These are phyloP conservation scores for Saururus chinensis DNA, from an alignment of 164 flowering plant species.

Conservation along the genomic window DNA sequence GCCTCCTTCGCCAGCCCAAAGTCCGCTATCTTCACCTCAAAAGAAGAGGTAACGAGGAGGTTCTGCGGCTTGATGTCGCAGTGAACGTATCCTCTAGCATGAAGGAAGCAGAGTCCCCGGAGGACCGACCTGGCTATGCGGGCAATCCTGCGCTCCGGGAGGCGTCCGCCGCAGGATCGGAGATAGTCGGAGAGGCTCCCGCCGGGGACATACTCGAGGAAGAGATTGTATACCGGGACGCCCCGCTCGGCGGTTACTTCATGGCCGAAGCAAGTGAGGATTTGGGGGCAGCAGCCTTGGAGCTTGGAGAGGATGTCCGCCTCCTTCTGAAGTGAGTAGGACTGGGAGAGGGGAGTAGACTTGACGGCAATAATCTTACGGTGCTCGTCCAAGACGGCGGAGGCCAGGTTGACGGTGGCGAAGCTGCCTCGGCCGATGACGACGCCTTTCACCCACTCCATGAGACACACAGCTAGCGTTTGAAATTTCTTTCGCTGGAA, in stretches of 20 bases:
- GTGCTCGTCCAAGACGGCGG: slow-evolving; percentile 1
- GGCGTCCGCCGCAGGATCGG: slow-evolving; percentile 18
- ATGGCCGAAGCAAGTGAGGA: slow-evolving; percentile 42
- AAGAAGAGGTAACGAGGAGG: slow-evolving; percentile 22
- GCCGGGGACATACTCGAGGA: slow-evolving; percentile 47
- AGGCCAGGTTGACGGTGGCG: slow-evolving; percentile 35
- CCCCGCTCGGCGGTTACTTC: slow-evolving; percentile 28
- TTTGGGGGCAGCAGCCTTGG: slow-evolving; percentile 21
- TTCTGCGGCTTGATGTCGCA: slow-evolving; percentile 73
- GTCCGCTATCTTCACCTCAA: slow-evolving; percentile 52
- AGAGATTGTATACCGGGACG: slow-evolving; percentile 28
- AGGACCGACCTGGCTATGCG: slow-evolving; percentile 32
- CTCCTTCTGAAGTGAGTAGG: slow-evolving; percentile 35
- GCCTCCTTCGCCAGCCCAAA: slow-evolving; percentile 60
- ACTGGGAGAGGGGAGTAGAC: slow-evolving; percentile 16
- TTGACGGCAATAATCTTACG: slow-evolving; percentile 44
- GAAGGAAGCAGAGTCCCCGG: slow-evolving; percentile 35
- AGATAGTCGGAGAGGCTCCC: slow-evolving; percentile 45
- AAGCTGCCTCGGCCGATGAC: slow-evolving; percentile 53
- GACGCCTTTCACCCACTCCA: slow-evolving; percentile 60
- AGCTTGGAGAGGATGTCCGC: slow-evolving; percentile 25
- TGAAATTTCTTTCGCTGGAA: not conserved
- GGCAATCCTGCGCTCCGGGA: slow-evolving; percentile 32
- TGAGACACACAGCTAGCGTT: not conserved
- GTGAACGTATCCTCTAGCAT: slow-evolving; percentile 57